Conservation (phyloP, 2,329 filamentous ascomycete genomes). For the Colletotrichum tanaceti region DNA sequence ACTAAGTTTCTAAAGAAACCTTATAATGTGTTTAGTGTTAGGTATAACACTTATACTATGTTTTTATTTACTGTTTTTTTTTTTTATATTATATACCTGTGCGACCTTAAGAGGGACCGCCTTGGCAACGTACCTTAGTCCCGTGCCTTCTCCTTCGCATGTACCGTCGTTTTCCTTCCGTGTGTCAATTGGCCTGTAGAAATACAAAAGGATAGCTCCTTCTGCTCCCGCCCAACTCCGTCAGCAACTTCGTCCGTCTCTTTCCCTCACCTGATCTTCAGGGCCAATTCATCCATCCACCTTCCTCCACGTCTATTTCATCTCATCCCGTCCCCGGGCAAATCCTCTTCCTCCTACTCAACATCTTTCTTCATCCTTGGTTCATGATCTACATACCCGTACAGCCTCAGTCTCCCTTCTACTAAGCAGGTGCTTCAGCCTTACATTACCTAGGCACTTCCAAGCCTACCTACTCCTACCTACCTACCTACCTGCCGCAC, state of each 20-base stretch:
- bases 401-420: conserved; percentile 1
- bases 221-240: conserved; percentile 13
- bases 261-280: not conserved
- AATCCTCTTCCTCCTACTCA: conserved; percentile 5
- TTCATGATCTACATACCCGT: conserved; percentile 13
- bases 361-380: conserved; percentile 1
- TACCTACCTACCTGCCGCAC: not conserved
- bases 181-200: conserved; percentile 35
- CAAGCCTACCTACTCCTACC: not conserved
- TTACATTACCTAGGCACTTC: not conserved
- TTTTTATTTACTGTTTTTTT: no score
- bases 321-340: conserved; percentile 14
- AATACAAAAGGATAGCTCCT: conserved; percentile 38
- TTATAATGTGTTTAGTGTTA: no score
- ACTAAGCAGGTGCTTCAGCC: not conserved
- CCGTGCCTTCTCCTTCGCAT: conserved; percentile 31
- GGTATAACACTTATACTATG: no score
- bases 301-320: not conserved
- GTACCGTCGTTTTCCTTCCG: conserved; percentile 37
- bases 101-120: no score
- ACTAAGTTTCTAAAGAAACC: no score
- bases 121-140: no score
- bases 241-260: not conserved
- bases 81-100: no score
- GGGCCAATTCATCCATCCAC: conserved; percentile 19